Evolutionary conservation across 768 basidiomycete genomes (phyloP), one percentile per base, ranked within the genome.

Genomic region (Sistotremastrum suecicum): DNA sequence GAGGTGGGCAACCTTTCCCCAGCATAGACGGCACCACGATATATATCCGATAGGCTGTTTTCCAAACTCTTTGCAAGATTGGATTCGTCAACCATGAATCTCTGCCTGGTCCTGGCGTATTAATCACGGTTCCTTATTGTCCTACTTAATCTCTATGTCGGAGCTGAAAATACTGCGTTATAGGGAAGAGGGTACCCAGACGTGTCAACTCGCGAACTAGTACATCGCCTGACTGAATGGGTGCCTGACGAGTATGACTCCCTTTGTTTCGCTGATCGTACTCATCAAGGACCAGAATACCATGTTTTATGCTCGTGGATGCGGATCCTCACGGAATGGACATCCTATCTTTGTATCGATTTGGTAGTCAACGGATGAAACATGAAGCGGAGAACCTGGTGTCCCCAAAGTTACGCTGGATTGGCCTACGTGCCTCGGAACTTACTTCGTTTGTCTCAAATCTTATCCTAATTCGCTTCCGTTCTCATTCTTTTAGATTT

Each of bases 131-230:
- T 50, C 41, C 59, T 45, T 3, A 6, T 7, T 20, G 11, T 39
- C 39, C 33, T 43, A 6, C 38, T 31, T 34, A 11, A 44, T 10
- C 35, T 32, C 11, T 39, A 33, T 11, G 42, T 7, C 45, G 28
- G 35, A n/a, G 33, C 20, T 46, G 35, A 39, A 38, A n/a, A 28
- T 42, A 10, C 32, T 39, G 34, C 20, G 30, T 5, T 33, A 2
- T 53, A 95, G 91, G 95, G 95, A 0, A 98, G 95, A 59, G 95
- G 95, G 3, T 98, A 94, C 62, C 95, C 95, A 0, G 95, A 99
- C 57, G 63, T 95, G 3, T 83, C 90, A 3, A 94, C 95, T 0
- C 73, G 90, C 5, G 80, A 92, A 51, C 70, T 98, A 5, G 74
- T 92, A 39, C 77, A 78, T 47, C 75, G 72, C 0, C 67, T 98